Evolutionary conservation across 495 filamentous ascomycete genomes (phyloP).

Genomic region (Evansstolkia leycettana): DNA sequence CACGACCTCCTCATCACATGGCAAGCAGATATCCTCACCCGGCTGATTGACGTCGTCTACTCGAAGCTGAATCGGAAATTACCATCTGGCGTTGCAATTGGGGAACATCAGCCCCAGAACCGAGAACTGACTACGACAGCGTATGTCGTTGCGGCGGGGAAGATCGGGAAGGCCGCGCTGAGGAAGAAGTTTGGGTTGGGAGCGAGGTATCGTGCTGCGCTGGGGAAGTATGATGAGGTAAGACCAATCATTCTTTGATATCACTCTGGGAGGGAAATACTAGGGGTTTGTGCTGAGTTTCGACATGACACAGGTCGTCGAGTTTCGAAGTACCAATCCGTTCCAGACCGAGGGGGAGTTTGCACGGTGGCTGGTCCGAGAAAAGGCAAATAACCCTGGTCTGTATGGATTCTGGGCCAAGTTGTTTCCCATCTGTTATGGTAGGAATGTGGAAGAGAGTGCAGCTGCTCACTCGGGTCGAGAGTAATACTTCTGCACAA

Average conservation of each 20-base stretch:
- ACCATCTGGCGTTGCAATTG: slow-evolving; percentile 10
- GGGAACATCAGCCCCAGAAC: slow-evolving; percentile 5
- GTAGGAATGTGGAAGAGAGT: slow-evolving; percentile 19
- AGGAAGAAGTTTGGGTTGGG: slow-evolving; percentile 15
- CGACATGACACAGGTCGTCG: slow-evolving; percentile 15
- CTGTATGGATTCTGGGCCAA: slow-evolving; percentile 23
- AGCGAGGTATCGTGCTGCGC: slow-evolving; percentile 13
- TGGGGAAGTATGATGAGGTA: slow-evolving; percentile 24
- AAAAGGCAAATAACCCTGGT: slow-evolving; percentile 10
- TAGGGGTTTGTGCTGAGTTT: background rate
- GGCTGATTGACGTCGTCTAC: slow-evolving; percentile 25
- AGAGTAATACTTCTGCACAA: too few species aligned
- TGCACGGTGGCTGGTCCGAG: slow-evolving; percentile 21
- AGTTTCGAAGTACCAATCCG: slow-evolving; percentile 22
- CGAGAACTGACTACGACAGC: slow-evolving; percentile 13
- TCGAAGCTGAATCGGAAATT: slow-evolving; percentile 13
- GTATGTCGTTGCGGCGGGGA: slow-evolving; percentile 17
- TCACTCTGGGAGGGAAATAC: too few species aligned
- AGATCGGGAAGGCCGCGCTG: slow-evolving; percentile 13
- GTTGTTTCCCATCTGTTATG: slow-evolving; percentile 27
- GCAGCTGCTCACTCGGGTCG: background rate
- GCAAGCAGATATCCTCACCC: slow-evolving; percentile 28
- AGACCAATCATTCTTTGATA: slow-evolving; percentile 3
- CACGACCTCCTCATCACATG: slow-evolving; percentile 20
- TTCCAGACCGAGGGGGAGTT: slow-evolving; percentile 20